Evolutionary conservation across 352 stramenopile genomes (phyloP).

Genomic region (Globisporangium lucens): DNA sequence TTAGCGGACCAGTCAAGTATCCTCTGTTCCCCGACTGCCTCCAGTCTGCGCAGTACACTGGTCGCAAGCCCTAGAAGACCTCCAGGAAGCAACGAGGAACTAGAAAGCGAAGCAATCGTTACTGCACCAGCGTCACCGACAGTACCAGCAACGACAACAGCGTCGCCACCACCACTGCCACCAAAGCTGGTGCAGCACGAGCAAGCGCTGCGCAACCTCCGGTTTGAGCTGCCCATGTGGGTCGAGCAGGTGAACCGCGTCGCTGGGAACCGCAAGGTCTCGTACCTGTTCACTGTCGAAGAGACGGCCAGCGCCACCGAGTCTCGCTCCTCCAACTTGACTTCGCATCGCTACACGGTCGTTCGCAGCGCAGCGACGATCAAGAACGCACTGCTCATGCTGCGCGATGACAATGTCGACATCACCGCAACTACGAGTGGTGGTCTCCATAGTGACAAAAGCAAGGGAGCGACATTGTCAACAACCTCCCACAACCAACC

Average conservation of each 20-base stretch:
- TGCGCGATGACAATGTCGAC: constrained; percentile 22
- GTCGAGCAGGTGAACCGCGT: constrained; percentile 62
- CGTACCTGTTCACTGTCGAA: constrained; percentile 59
- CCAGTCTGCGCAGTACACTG: constrained; percentile 10
- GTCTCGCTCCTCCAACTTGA: neutral
- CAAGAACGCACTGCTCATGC: constrained; percentile 53
- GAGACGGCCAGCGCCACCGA: constrained; percentile 14
- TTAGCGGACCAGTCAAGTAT: neutral
- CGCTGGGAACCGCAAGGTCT: constrained; percentile 57
- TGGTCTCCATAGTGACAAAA: constrained; percentile 11
- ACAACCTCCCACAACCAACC: constrained; percentile 23
- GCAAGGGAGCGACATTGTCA: constrained; percentile 1
- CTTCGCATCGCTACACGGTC: constrained; percentile 25
- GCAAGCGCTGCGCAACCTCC: constrained; percentile 31
- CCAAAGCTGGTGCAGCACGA: constrained; percentile 23
- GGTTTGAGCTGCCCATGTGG: constrained; percentile 66
- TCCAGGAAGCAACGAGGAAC: neutral
- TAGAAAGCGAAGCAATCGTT: neutral
- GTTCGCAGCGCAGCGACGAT: constrained; percentile 59
- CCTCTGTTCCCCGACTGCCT: constrained; percentile 15
- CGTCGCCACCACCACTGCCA: constrained; percentile 6
- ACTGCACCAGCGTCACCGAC: neutral
- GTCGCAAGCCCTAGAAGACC: neutral
- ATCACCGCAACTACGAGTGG: neutral
- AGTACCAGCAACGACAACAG: neutral